Evolutionary conservation across 768 basidiomycete species (phyloP).

Genomic region (Asterophora lycoperdoides): DNA sequence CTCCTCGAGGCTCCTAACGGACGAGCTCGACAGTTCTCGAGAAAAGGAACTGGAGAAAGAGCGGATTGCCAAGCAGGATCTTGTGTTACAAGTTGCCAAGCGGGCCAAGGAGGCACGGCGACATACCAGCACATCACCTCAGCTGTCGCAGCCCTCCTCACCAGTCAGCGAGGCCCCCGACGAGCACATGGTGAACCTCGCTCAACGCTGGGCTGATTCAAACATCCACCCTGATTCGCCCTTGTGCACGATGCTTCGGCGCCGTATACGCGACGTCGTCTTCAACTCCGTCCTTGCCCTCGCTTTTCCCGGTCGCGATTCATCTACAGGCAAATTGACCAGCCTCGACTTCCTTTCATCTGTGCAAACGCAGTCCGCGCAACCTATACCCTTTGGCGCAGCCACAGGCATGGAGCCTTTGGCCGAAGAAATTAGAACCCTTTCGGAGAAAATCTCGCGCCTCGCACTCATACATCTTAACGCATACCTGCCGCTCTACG

Average conservation of each 20-base stretch:
- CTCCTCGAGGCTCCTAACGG: slow-evolving; percentile 23
- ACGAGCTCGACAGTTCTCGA: slow-evolving; percentile 17
- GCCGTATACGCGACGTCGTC: slow-evolving; percentile 60
- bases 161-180: slow-evolving; percentile 40
- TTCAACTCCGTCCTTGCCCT: slow-evolving; percentile 54
- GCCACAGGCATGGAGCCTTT: slow-evolving; percentile 70
- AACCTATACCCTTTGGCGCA: slow-evolving; percentile 21
- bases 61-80: slow-evolving; percentile 53
- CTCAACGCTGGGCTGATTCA: slow-evolving; percentile 66
- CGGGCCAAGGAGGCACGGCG: slow-evolving; percentile 51
- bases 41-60: slow-evolving; percentile 47
- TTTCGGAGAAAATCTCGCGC: slow-evolving; percentile 69
- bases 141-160: slow-evolving; percentile 22
- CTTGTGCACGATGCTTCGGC: slow-evolving; percentile 56
- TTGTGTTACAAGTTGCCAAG: slow-evolving; percentile 73
- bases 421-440: slow-evolving; percentile 59
- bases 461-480: slow-evolving; percentile 72
- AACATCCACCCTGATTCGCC: slow-evolving; percentile 60
- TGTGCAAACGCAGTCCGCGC: slow-evolving; percentile 13
- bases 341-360: slow-evolving; percentile 22
- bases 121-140: slow-evolving; percentile 17
- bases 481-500: slow-evolving; percentile 75
- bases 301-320: slow-evolving; percentile 45
- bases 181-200: slow-evolving; percentile 49
- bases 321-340: slow-evolving; percentile 25